Base-by-base conservation (phyloP, 768 basidiomycete species). In the Trametes meyenii region DNA sequence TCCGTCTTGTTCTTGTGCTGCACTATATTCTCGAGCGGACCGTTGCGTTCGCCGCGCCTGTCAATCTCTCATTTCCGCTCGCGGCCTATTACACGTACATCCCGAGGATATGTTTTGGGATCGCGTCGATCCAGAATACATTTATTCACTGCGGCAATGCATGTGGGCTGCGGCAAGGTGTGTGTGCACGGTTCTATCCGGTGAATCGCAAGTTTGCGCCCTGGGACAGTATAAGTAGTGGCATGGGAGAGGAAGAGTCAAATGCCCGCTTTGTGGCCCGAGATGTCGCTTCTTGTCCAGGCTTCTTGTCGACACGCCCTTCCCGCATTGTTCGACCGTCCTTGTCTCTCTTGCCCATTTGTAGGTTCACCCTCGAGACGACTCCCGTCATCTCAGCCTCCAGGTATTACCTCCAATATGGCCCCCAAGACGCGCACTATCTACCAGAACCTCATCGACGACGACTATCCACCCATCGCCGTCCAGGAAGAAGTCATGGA, bases 391-490 rank as follows among this genome's bases (percentile, higher is more conserved):
- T 52, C 24, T 14, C 51, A 8, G 75, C 74, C 56, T 56, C 63
- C 13, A 75, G 75, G 11, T 35, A 19, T 33, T 48, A 29, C 55
- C 17, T 33, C 29, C 29, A 35, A 48, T 1, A 62, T 64, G 63
- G 23, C 66, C 26, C 33, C 56, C 21, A 53, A 50, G 21, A 36
- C 24, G 6, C 61, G 60, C 13, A 38, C 24, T 1, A 61, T 67
- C 46, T 40, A 65, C 11, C 73, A 73, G 61, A 64, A 68, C 21
- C 52, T 71, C 19, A 52, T 78, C 14, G 74, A 77, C 42, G 64
- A 64, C 19, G 29, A 44, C 6, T 51, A 63, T 16, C 66, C 67
- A 0, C 56, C 59, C 10, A 68, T 71, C 49, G 14, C 66, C 38
- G 56, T 74, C 0, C 29, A 61, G 49, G 59, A 65, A 19, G 58